Evolutionary conservation across 2,329 filamentous ascomycete species (phyloP).

Genomic region (Arthrobotrys musiformis): DNA sequence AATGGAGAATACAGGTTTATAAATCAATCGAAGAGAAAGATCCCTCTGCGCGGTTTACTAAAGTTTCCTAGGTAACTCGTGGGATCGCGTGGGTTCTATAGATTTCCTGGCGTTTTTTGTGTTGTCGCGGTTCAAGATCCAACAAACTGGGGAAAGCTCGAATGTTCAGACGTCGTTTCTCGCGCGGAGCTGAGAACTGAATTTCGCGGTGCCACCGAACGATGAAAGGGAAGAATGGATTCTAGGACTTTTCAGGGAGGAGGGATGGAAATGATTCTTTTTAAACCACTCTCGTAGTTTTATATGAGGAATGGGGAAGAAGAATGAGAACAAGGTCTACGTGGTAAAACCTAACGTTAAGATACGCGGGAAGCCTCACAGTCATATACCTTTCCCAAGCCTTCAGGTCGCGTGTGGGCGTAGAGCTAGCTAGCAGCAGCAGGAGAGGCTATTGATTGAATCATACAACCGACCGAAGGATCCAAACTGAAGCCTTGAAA

Average conservation of each 20-base stretch:
- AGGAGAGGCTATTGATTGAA: not conserved
- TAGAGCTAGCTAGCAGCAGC: too few species aligned
- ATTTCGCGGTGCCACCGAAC: not conserved
- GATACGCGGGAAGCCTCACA: not conserved
- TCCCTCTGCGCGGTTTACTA: too few species aligned
- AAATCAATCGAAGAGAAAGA: too few species aligned
- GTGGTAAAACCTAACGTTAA: not conserved
- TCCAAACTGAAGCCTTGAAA: constrained; percentile 19
- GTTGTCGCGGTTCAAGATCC: not conserved
- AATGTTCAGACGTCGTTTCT: too few species aligned
- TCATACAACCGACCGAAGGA: constrained; percentile 31
- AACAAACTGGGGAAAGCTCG: constrained; percentile 16
- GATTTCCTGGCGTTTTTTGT: not conserved
- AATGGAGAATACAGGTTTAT: too few species aligned
- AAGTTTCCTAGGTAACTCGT: not conserved
- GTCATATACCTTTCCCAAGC: constrained; percentile 1
- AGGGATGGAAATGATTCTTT: not conserved
- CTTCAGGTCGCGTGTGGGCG: not conserved
- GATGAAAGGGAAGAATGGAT: not conserved
- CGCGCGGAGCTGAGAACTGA: not conserved
- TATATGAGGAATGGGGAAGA: not conserved
- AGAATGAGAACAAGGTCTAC: not conserved
- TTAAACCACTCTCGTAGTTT: not conserved
- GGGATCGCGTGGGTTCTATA: too few species aligned
- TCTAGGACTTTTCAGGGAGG: not conserved